Base-by-base conservation (phyloP, 768 basidiomycete species). In the Suillus spraguei region DNA sequence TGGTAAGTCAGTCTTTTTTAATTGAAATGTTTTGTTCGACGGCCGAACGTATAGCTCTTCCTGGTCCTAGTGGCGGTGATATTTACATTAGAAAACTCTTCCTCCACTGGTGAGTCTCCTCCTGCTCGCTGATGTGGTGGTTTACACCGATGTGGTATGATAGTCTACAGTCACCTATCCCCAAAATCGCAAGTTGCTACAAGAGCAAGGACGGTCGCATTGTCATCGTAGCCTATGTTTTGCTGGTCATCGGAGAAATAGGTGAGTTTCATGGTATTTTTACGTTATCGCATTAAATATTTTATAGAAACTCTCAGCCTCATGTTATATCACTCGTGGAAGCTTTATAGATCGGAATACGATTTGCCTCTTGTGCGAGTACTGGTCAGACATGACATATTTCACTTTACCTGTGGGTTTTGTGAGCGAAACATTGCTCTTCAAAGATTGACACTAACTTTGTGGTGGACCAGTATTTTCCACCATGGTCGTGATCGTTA, bases 281-380 rank as follows among this genome's bases (percentile, higher is more conserved):
- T 16, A 16, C 38, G 14, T 38, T 17, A 8, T 24, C n/a, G 8
- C 14, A 2, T 17, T 38, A 17, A 22, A 16, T 24, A 9, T 54
- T 38, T 24, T 14, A 38, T 24, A 56, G 54, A 56, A 16, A 38
- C 7, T 2, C 54, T 56, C 36, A 8, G 36, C 9, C 13, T 56
- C 54, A 38, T 56, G 54, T 38, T 56, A 24, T 56, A 38, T 9
- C 36, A 38, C 36, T 56, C 36, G 4, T 56, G 54, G 54, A 38
- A 17, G 16, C 22, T 24, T 38, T 56, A 38, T 24, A 56, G 22
- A 56, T 14, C 24, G 36, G 36, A 24, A 22, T 28, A 22, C 16
- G 4, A 2, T 16, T 5, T 17, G 1, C 54, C 35, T 38, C 54
- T 56, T 24, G 22, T 56, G 7, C 36, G 36, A 16, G 9, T 38